Conservation (phyloP, 345 rosid genomes). For the Syzygium aromaticum region DNA sequence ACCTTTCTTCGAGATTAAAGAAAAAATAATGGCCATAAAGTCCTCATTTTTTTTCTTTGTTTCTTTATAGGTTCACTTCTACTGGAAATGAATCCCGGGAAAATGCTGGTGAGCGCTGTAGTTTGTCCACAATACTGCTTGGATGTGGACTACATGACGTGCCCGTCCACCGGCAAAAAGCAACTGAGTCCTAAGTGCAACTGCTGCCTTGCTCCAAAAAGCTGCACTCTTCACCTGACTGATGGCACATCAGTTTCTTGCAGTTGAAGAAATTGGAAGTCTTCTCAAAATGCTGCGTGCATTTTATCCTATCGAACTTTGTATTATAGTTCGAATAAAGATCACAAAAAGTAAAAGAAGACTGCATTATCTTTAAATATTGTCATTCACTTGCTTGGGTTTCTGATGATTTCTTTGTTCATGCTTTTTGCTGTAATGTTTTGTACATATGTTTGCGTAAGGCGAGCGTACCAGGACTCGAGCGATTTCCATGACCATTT, state of each 20-base stretch:
- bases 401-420: not conserved
- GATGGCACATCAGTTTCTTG: constrained; percentile 21
- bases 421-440: not conserved
- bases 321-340: not conserved
- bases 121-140: constrained; percentile 25
- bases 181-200: constrained; percentile 34
- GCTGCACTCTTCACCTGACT: constrained; percentile 42
- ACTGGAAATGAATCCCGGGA: not conserved
- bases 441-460: not conserved
- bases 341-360: not conserved
- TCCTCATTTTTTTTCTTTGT: not conserved
- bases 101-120: not conserved
- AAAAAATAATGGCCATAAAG: not conserved
- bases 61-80: not conserved
- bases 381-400: not conserved
- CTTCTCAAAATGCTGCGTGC: not conserved
- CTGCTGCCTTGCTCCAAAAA: constrained; percentile 42
- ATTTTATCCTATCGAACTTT: not conserved
- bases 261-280: not conserved
- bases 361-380: not conserved
- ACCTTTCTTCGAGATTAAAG: not conserved
- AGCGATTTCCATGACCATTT: not conserved
- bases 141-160: constrained; percentile 39
- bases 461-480: not conserved
- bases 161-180: constrained; percentile 21